phyloP scores from a whole-genome alignment of 1,284 basidiomycete species.

The Gastroboletus turbinatus region DNA sequence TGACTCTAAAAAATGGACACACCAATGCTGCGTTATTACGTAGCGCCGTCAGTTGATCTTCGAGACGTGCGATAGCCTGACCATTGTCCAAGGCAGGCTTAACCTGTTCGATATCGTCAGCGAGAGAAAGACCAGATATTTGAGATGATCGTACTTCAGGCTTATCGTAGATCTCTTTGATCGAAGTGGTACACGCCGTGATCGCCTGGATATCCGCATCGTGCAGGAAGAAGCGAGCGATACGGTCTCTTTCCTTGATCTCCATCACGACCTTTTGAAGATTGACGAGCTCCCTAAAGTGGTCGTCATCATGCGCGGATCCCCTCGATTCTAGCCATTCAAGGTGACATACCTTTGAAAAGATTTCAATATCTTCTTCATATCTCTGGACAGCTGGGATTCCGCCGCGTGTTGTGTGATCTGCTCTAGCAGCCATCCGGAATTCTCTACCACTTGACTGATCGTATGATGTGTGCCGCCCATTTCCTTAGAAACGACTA shows the following conservation, averaged over 20 bases:
- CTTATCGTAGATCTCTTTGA: slow-evolving; percentile 12
- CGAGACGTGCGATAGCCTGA: slow-evolving; percentile 11
- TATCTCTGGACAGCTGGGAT: not conserved
- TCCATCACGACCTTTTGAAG: slow-evolving; percentile 12
- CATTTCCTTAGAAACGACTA: slow-evolving; percentile 6
- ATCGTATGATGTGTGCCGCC: slow-evolving; percentile 20
- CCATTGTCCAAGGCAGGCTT: slow-evolving; percentile 8
- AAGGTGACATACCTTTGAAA: slow-evolving; percentile 8
- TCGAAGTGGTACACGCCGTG: slow-evolving; percentile 5
- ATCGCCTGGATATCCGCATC: slow-evolving; percentile 15
- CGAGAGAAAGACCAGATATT: not conserved
- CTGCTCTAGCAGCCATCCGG: slow-evolving; percentile 19
- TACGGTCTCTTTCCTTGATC: slow-evolving; percentile 4
- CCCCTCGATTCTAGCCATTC: not conserved
- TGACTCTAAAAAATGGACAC: not conserved
- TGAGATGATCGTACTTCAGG: slow-evolving; percentile 9
- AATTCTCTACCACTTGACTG: slow-evolving; percentile 13
- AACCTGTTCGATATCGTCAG: not conserved
- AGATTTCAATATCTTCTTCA: not conserved
- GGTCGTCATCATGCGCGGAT: not conserved
- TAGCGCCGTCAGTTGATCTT: slow-evolving; percentile 8
- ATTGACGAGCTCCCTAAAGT: slow-evolving; percentile 12
- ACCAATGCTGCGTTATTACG: not conserved
- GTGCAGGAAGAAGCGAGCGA: slow-evolving; percentile 13
- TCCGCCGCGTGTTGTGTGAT: slow-evolving; percentile 1